Evolutionary conservation across 352 stramenopile species (phyloP), one percentile per base, ranked within the genome.

Genomic region (Pythium vanterpoolii): DNA sequence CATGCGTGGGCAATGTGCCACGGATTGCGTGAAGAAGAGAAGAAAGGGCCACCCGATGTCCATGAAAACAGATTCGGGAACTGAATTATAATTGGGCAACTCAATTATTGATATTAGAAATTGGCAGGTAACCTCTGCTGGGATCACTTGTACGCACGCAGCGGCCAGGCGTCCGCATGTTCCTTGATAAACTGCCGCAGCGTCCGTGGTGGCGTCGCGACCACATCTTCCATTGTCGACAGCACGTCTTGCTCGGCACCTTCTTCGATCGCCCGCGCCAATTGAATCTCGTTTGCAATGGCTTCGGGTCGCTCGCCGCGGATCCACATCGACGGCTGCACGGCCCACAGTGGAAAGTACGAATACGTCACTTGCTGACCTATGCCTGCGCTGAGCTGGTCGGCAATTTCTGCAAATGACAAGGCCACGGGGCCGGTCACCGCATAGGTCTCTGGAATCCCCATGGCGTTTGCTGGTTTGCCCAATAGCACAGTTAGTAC

Each of bases 291-390:
- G 45, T 72, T 73, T n/a, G 76, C 56, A 19, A 90, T 79, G 2
- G 56, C 76, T 27, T 93, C 83, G 0, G 80, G 74, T 28, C 73
- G 62, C n/a, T 86, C 72, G 19, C 83, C 83, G 46, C 69, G 73
- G 59, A 89, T 84, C 83, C 83, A 93, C 27, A 86, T 71, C 30
- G 83, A 74, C 11, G 80, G 78, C 56, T 90, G 75, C 46, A 93
- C 76, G 4, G 81, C 78, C 83, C 83, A 93, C 23, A 88, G 56
- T 4, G 83, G 80, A 31, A 90, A 90, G 49, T 87, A 62, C 23
- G 78, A 87, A 52, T 80, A 89, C 11, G 51, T 67, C 16, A 92
- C 79, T 14, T 59, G 61, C 10, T 86, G 55, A 1, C 62, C 44
- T 24, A 51, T 51, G 26, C 44, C 44, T 6, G 44, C 13, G 6